Evolutionary conservation across 179 eudicot species (phyloP), one percentile per base, ranked within the genome.

Genomic region (Vitellaria paradoxa): DNA sequence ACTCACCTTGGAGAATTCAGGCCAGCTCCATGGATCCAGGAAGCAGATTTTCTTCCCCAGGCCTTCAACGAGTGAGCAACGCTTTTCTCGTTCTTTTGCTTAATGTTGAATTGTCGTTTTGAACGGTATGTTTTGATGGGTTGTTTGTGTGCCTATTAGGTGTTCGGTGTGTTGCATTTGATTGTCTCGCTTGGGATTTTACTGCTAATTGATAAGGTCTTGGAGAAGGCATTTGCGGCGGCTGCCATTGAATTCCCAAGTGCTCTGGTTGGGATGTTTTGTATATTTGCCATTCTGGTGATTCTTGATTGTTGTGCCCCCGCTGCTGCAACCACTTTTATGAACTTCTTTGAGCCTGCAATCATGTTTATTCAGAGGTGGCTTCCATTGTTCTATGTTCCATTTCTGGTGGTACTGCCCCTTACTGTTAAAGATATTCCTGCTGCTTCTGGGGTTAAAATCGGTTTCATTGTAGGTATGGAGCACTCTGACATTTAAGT

Each of bases 311-410:
- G 86, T 15, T 74, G 75, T 14, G 68, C 90, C 73, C 97, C 98
- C 0, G 83, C 77, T 4, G 94, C 94, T 53, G 99, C 99, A 24
- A 80, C 77, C 0, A 77, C 83, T 78, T 83, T 96, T 88, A 75
- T 86, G 92, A 85, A 84, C 83, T 96, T 96, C 84, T 96, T 96
- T 68, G 93, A 96, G 87, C 99, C 99, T 45, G 98, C 98, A 8
- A 82, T 91, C 73, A 49, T 96, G 89, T 96, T 96, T 77, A 94
- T 96, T 74, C 99, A 94, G 81, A 87, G 99, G 76, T 96, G 99
- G 99, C 96, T 96, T 81, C 99, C 99, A 0, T 68, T 96, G 89
- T 96, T 96, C 83, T 96, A 96, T 77, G 98, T 96, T 24, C 99
- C 99, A 30, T 91, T 96, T 9, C 82, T 96, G 82, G 99, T 96